Conservation (phyloP, 73 alveolate species). For the Tetrahymena malaccensis region DNA sequence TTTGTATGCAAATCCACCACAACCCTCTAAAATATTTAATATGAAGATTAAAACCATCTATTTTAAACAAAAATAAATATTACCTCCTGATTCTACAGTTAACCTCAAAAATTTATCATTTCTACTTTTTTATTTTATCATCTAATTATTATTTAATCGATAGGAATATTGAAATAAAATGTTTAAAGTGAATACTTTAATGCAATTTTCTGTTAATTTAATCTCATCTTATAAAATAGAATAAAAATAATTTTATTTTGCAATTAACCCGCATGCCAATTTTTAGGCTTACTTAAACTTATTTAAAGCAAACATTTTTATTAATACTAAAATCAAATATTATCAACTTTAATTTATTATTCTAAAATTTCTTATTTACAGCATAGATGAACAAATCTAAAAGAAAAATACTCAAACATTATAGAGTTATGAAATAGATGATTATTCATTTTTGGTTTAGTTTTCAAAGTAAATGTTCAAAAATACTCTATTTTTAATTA, state of each 20-base stretch:
- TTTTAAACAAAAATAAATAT: not conserved
- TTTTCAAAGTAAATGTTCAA: no score
- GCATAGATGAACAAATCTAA: not conserved
- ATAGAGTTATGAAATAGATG: not conserved
- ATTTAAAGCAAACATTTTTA: not conserved
- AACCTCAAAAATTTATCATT: not conserved
- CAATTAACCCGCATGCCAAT: not conserved
- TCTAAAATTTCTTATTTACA: not conserved
- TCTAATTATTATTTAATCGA: not conserved
- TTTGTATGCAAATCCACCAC: not conserved
- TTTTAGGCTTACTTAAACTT: not conserved
- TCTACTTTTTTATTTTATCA: not conserved
- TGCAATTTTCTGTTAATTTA: not conserved
- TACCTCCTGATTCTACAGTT: not conserved
- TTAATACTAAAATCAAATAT: not conserved
- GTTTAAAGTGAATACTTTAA: not conserved
- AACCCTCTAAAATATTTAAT: not conserved
- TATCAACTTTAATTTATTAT: not conserved
- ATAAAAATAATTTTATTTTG: not conserved
- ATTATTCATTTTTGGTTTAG: not conserved
- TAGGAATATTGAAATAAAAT: not conserved
- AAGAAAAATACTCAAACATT: not conserved
- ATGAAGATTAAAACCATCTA: not conserved
- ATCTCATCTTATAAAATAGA: not conserved
- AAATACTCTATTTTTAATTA: no score